phyloP scores from a whole-genome alignment of 1,284 basidiomycete species.

The Violaceomyces palustris region DNA sequence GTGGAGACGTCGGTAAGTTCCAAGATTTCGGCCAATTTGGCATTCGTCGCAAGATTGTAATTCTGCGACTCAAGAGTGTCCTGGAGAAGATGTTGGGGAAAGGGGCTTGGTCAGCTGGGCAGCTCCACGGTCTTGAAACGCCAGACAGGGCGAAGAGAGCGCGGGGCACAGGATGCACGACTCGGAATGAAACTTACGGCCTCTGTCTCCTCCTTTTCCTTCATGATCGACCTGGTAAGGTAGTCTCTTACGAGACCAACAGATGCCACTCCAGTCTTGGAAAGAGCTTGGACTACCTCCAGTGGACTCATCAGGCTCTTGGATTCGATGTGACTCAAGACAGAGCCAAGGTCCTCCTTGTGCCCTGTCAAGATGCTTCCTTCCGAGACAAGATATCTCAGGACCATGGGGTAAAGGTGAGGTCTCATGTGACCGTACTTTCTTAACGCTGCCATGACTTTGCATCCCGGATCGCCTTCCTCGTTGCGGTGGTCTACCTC shows the following conservation, averaged over 20 bases:
- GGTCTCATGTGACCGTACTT: constrained; percentile 69
- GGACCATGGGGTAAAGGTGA: constrained; percentile 79
- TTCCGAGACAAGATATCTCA: constrained; percentile 76
- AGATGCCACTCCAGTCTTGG: constrained; percentile 77
- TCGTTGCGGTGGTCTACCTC: constrained; percentile 38
- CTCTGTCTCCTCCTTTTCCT: constrained; percentile 70
- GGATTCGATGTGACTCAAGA: constrained; percentile 73
- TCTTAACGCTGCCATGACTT: constrained; percentile 69
- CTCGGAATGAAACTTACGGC: no score
- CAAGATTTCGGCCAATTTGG: constrained; percentile 73
- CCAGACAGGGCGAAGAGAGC: no score
- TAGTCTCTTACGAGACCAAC: constrained; percentile 86
- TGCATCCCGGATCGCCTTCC: constrained; percentile 33
- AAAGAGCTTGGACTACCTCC: constrained; percentile 79
- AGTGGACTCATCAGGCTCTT: constrained; percentile 79
- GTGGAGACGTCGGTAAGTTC: constrained; percentile 71
- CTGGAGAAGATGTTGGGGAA: no score
- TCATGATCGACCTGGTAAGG: constrained; percentile 71
- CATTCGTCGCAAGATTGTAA: constrained; percentile 77
- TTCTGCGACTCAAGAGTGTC: constrained; percentile 77
- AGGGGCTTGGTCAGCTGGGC: no score
- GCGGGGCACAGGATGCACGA: no score
- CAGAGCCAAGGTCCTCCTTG: constrained; percentile 61
- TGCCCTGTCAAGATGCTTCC: constrained; percentile 65
- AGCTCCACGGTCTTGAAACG: no score